phyloP scores from a whole-genome alignment of 2,329 filamentous ascomycete species.

The Colletotrichum tamarilloi region DNA sequence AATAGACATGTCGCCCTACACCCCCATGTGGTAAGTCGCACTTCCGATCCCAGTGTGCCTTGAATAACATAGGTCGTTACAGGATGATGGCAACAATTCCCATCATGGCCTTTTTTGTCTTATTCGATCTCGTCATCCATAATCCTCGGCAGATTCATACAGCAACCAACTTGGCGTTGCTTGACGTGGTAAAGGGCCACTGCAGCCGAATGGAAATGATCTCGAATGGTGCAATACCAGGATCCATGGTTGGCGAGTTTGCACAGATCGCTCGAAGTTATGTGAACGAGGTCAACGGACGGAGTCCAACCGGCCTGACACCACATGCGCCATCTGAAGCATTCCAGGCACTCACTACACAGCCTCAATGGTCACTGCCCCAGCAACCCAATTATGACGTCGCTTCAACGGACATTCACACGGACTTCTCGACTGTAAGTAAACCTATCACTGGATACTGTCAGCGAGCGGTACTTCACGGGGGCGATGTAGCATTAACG shows the following conservation, averaged over 20 bases:
- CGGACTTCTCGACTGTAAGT: not conserved
- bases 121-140: constrained; percentile 54
- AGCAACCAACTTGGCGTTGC: constrained; percentile 47
- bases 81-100: constrained; percentile 48
- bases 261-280: constrained; percentile 53
- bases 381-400: not conserved
- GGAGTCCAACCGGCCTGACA: not conserved
- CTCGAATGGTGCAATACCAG: constrained; percentile 47
- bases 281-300: constrained; percentile 40
- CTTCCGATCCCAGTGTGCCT: too few species aligned
- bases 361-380: constrained; percentile 13
- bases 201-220: constrained; percentile 53
- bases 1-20: constrained; percentile 44
- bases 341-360: not conserved
- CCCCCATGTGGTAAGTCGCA: constrained; percentile 41
- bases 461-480: not conserved
- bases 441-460: not conserved
- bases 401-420: not conserved
- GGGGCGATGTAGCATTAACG: not conserved
- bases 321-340: not conserved
- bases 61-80: too few species aligned
- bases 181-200: constrained; percentile 53
- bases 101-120: constrained; percentile 49
- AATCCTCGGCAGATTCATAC: constrained; percentile 45
- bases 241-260: constrained; percentile 50